phyloP scores from a whole-genome alignment of 1,139 yeast genomes.

The Candida gigantensis region DNA sequence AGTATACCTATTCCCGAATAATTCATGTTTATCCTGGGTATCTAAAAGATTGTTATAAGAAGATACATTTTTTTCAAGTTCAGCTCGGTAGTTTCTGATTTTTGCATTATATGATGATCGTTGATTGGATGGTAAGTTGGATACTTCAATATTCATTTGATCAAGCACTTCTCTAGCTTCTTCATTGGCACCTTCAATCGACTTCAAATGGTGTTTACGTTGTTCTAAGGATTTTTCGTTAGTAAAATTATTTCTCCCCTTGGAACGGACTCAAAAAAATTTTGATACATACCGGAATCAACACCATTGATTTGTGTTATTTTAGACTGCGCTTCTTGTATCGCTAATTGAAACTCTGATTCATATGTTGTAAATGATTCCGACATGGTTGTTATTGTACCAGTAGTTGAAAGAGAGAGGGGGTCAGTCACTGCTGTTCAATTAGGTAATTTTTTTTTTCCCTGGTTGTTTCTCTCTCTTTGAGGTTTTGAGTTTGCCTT shows the following conservation, averaged over 20 bases:
- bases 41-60: conserved; percentile 55
- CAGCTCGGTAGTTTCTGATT: conserved; percentile 65
- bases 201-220: conserved; percentile 53
- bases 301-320: conserved; percentile 57
- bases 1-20: conserved; percentile 61
- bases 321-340: conserved; percentile 69
- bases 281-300: conserved; percentile 48
- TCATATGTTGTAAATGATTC: conserved; percentile 71
- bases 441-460: no score
- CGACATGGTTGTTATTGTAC: conserved; percentile 48
- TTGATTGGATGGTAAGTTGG: conserved; percentile 70
- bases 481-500: no score
- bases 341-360: conserved; percentile 70
- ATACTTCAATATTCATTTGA: conserved; percentile 80
- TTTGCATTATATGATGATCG: conserved; percentile 70
- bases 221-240: conserved; percentile 29
- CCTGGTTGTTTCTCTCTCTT: no score
- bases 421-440: no score
- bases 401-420: no score
- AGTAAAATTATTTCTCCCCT: background rate
- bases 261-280: background rate
- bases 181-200: conserved; percentile 69
- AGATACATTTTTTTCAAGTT: conserved; percentile 58
- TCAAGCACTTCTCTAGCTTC: conserved; percentile 80
- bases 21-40: conserved; percentile 62